Percentiles rank a stretch among this genome's conserved stretches.
These are phyloP conservation scores for Fusarium buxicola DNA, from an alignment of 2,329 filamentous ascomycete genomes.

Conservation along the genomic window DNA sequence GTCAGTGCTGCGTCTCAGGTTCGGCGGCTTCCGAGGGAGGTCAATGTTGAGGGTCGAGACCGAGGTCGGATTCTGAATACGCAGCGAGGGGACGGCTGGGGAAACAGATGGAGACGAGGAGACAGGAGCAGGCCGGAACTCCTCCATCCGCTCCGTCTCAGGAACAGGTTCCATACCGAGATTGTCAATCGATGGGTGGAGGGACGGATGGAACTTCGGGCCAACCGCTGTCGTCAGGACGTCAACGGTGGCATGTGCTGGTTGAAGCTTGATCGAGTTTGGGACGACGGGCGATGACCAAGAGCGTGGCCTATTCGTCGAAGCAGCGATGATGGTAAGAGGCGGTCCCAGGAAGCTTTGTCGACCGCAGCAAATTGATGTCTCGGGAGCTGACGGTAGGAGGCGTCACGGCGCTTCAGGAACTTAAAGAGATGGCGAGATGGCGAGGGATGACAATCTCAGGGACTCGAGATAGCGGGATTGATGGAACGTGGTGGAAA, in stretches of 20 bases:
- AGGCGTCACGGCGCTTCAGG: constrained; percentile 19
- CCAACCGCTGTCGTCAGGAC: constrained; percentile 41
- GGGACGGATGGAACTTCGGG: constrained; percentile 34
- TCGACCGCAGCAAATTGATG: constrained; percentile 17
- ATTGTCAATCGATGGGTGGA: constrained; percentile 34
- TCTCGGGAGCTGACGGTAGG: constrained; percentile 8
- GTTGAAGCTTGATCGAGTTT: constrained; percentile 28
- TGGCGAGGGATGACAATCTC: constrained; percentile 12
- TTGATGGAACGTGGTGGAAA: constrained; percentile 22
- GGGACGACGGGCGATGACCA: constrained; percentile 21
- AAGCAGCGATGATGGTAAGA: constrained; percentile 27
- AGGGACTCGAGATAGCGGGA: constrained; percentile 15
- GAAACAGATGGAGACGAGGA: constrained; percentile 53
- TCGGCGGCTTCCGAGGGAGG: constrained; percentile 62
- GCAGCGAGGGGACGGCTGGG: constrained; percentile 66
- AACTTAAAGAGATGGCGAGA: constrained; percentile 7
- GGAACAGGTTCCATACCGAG: constrained; percentile 73
- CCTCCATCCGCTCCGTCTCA: constrained; percentile 76
- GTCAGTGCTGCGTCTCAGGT: constrained; percentile 69
- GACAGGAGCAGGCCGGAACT: constrained; percentile 69
- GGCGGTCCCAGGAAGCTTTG: constrained; percentile 25
- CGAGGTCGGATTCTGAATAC: constrained; percentile 57
- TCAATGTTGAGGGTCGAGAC: constrained; percentile 57
- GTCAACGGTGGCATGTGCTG: constrained; percentile 43
- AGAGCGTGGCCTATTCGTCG: constrained; percentile 18